Evolutionary conservation across 169 alveolate genomes (phyloP).

Genomic region (Plasmodium billcollinsi): DNA sequence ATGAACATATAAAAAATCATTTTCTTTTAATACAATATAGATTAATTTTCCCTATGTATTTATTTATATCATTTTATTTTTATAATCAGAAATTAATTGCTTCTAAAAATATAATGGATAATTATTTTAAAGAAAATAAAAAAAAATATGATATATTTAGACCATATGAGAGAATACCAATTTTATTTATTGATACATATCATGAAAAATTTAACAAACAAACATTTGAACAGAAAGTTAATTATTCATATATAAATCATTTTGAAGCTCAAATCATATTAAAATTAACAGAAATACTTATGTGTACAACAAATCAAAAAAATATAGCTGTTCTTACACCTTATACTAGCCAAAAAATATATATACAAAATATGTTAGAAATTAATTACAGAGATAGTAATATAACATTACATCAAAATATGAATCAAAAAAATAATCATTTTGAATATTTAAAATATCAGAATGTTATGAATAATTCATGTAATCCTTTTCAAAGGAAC

Average conservation of each 20-base stretch:
- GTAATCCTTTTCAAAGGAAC: background rate
- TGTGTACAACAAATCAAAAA: background rate
- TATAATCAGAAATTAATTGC: constrained; percentile 69
- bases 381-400: background rate
- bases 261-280: constrained; percentile 56
- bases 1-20: constrained; percentile 36
- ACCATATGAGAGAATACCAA: constrained; percentile 3
- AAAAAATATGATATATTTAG: background rate
- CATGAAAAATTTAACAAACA: constrained; percentile 10
- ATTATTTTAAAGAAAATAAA: constrained; percentile 5
- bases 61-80: constrained; percentile 68
- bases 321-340: constrained; percentile 65
- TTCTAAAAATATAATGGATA: constrained; percentile 39
- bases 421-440: background rate
- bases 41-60: constrained; percentile 61
- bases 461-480: background rate
- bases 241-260: constrained; percentile 40
- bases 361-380: constrained; percentile 35
- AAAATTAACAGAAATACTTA: constrained; percentile 23
- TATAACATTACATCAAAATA: background rate
- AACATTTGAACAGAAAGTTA: constrained; percentile 38
- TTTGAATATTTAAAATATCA: background rate
- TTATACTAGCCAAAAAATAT: constrained; percentile 48
- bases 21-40: constrained; percentile 42
- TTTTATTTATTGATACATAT: constrained; percentile 63